Conservation (phyloP, 352 stramenopile species). For the Globisporangium nunn region DNA sequence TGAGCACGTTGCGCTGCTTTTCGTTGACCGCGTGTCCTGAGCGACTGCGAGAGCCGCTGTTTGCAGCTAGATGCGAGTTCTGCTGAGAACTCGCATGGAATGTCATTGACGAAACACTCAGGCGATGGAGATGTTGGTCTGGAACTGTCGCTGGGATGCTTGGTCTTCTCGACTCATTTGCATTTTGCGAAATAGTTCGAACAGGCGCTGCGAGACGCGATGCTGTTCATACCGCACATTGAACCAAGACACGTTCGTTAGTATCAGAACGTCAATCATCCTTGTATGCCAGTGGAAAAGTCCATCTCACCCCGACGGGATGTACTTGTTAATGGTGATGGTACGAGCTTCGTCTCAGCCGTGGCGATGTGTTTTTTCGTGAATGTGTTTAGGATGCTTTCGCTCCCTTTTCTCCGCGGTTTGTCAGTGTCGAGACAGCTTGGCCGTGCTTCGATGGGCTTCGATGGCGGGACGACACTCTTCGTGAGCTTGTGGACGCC, state of each 20-base stretch:
- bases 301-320: background rate
- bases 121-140: background rate
- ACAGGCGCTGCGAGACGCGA: constrained; percentile 4
- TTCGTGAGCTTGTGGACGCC: constrained; percentile 24
- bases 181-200: background rate
- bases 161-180: background rate
- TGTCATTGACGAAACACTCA: background rate
- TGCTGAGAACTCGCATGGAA: background rate
- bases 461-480: constrained; percentile 21
- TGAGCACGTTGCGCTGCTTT: constrained; percentile 64
- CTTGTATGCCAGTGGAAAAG: background rate
- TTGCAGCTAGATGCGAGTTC: background rate
- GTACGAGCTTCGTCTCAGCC: background rate
- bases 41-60: background rate
- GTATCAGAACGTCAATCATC: background rate
- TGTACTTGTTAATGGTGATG: background rate
- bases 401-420: constrained; percentile 2
- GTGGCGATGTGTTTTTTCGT: background rate
- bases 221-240: background rate
- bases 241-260: background rate
- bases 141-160: background rate
- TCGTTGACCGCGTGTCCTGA: constrained; percentile 21
- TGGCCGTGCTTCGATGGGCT: constrained; percentile 21
- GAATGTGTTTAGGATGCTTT: background rate
- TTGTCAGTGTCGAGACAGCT: background rate